Conservation (phyloP, 768 basidiomycete species). For the Dictyophora rubrovolvata region DNA sequence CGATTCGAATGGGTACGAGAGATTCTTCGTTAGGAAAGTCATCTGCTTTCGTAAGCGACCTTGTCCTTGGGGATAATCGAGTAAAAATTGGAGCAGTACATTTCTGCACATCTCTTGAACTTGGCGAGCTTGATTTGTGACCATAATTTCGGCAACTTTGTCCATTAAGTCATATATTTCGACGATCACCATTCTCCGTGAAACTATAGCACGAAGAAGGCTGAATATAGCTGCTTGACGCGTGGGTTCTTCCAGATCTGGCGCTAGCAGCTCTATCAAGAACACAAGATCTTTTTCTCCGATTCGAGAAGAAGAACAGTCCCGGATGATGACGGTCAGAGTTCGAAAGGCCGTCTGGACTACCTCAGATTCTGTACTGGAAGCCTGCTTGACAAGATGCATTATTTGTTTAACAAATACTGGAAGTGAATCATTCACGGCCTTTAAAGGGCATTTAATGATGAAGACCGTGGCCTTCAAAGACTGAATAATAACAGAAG, state of each 20-base stretch:
- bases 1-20: constrained; percentile 83
- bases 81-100: constrained; percentile 83
- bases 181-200: constrained; percentile 84
- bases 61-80: constrained; percentile 95
- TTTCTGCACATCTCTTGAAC: constrained; percentile 89
- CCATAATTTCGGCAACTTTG: constrained; percentile 80
- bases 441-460: constrained; percentile 72
- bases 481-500: constrained; percentile 62
- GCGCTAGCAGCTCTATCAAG: constrained; percentile 74
- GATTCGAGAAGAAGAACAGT: constrained; percentile 67
- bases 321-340: constrained; percentile 81
- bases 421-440: constrained; percentile 63
- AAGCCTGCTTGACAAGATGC: constrained; percentile 68
- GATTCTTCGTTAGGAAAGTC: constrained; percentile 84
- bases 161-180: constrained; percentile 98
- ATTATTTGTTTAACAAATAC: constrained; percentile 79
- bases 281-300: constrained; percentile 85
- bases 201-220: constrained; percentile 82
- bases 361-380: constrained; percentile 82
- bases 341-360: constrained; percentile 84
- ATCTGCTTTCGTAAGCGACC: constrained; percentile 82
- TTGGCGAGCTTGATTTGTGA: constrained; percentile 83
- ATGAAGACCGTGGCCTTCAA: constrained; percentile 75
- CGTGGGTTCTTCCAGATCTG: constrained; percentile 82
- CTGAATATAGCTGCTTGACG: constrained; percentile 82